A percentile compares a stretch with the other conserved stretches of the same genome.
phyloP scores from a whole-genome alignment of 257 asterid species.

The Solanum verrucosum region DNA sequence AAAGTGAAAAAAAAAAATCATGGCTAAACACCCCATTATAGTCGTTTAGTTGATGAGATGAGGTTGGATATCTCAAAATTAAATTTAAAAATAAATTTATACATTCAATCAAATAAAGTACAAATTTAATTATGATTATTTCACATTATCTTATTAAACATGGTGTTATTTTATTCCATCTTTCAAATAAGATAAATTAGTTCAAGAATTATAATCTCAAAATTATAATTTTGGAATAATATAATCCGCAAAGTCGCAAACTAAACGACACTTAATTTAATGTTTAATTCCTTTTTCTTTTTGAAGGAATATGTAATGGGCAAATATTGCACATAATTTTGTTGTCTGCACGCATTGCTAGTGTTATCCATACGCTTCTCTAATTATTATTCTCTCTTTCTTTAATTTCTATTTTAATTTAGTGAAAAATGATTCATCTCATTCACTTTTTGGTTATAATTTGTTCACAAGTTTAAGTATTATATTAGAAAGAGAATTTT shows the following conservation, averaged over 20 bases:
- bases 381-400: background rate
- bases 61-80: background rate
- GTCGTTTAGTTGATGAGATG: background rate
- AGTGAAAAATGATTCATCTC: background rate
- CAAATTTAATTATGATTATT: background rate
- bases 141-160: background rate
- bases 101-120: background rate
- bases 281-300: background rate
- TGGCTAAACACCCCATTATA: too few relatives aligned
- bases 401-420: background rate
- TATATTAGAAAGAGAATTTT: background rate
- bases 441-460: constrained; percentile 8
- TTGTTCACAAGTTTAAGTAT: background rate
- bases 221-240: background rate
- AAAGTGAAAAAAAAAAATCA: too few relatives aligned
- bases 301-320: background rate
- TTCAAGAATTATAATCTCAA: background rate
- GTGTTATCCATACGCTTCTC: constrained; percentile 21
- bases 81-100: background rate
- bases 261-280: background rate
- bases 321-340: constrained; percentile 39
- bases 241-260: background rate
- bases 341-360: constrained; percentile 54
- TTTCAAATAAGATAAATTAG: background rate
- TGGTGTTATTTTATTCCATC: background rate